Base-by-base conservation (phyloP, 2,329 filamentous ascomycete species). In the Aspergillus sp. region DNA sequence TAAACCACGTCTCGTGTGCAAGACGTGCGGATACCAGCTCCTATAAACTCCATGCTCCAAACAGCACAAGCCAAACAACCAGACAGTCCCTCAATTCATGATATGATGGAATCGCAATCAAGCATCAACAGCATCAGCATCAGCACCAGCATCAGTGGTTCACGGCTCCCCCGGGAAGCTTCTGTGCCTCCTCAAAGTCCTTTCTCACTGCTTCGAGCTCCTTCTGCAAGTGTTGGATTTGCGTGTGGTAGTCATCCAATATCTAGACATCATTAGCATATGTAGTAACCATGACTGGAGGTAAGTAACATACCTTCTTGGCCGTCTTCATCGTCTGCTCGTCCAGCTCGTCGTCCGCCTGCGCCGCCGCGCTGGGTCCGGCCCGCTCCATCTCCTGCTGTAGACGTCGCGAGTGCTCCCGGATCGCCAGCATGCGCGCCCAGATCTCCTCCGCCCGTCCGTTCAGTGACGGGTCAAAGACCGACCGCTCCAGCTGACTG, bases 391-490 rank as follows among this genome's bases (percentile, higher is more conserved):
- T 82, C 73, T 89, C 86, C 62, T 80, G 77, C 66, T 88, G 84
- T 58, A 89, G 70, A 68, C 83, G 81, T 67, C 82, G 82, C 50
- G 84, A 83, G 57, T 85, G 78, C 69, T 88, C 85, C 58, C 85
- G 78, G 56, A 89, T 81, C 7, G 83, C 82, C 51, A 87, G 80
- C 86, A 89, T 87, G 41, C 87, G 78, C 30, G 87, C 87, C 87
- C 87, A 89, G 58, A 89, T 85, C 73, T 89, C 86, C 70, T 89
- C 87, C 60, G 84, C 84, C 21, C 86, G 77, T 4, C 85, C 87
- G 48, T 80, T 81, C 50, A 88, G 78, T 5, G 82, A 81, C 0
- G 87, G 86, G 67, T 89, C 86, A 55, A 85, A 84, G 2, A 87
- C 84, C 53, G 80, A 79, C 55, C 81, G 81, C 71, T 88, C 84